Percentiles rank a stretch among this genome's conserved stretches.
Evolutionary conservation across 495 filamentous ascomycete species (phyloP).

Genomic region (Aspergillus funiculosus): DNA sequence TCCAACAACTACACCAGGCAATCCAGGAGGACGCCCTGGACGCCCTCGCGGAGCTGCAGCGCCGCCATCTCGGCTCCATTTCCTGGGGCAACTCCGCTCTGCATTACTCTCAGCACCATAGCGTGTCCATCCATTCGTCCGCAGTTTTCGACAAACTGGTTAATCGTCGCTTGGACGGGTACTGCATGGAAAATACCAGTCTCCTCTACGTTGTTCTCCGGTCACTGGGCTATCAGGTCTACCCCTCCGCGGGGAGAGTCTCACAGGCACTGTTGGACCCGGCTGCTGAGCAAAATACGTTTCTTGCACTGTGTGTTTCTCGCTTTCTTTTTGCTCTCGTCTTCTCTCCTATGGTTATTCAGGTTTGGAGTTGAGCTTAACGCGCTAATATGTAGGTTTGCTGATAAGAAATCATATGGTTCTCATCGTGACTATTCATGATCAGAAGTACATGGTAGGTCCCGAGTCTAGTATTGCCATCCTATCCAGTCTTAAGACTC

Average conservation of each 20-base stretch:
- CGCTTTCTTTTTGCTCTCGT: not conserved
- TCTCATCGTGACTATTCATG: slow-evolving; percentile 55
- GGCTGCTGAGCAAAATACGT: slow-evolving; percentile 14
- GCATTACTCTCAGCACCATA: slow-evolving; percentile 52
- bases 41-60: slow-evolving; percentile 27
- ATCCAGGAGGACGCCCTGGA: slow-evolving; percentile 22
- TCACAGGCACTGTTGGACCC: slow-evolving; percentile 20
- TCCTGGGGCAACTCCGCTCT: slow-evolving; percentile 63
- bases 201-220: slow-evolving; percentile 58
- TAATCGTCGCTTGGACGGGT: slow-evolving; percentile 58
- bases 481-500: slow-evolving; percentile 2
- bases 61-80: slow-evolving; percentile 50
- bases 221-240: slow-evolving; percentile 54
- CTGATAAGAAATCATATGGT: slow-evolving; percentile 61
- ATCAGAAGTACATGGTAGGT: slow-evolving; percentile 46
- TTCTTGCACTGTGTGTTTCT: slow-evolving; percentile 23
- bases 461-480: no score
- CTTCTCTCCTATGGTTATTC: no score
- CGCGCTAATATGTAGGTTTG: not conserved
- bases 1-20: slow-evolving; percentile 20
- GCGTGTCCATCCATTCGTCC: slow-evolving; percentile 52
- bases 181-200: slow-evolving; percentile 71
- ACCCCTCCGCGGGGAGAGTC: slow-evolving; percentile 43
- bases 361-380: not conserved
- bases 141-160: slow-evolving; percentile 63